phyloP scores from a whole-genome alignment of 2,329 filamentous ascomycete genomes.

The Phialophora macrospora region DNA sequence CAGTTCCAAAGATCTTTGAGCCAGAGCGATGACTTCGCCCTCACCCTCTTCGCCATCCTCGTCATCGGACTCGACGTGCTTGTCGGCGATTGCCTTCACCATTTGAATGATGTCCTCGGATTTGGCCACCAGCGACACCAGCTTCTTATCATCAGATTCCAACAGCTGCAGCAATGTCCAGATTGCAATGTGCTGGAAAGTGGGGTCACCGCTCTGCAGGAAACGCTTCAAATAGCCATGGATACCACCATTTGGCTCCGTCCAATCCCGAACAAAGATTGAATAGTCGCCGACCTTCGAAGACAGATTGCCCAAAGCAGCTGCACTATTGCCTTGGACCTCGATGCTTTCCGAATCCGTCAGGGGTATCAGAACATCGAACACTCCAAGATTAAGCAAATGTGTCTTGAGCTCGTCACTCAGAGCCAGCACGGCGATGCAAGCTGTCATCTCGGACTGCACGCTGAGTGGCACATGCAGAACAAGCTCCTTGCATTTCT shows the following conservation, averaged over 20 bases:
- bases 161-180: conserved; percentile 96
- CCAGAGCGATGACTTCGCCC: conserved; percentile 88
- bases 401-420: conserved; percentile 95
- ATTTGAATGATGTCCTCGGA: conserved; percentile 90
- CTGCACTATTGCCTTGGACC: conserved; percentile 97
- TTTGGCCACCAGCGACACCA: conserved; percentile 87
- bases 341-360: conserved; percentile 96
- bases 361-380: conserved; percentile 92
- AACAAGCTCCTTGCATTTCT: conserved; percentile 97
- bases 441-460: conserved; percentile 99
- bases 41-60: conserved; percentile 89
- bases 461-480: conserved; percentile 91
- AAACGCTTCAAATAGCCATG: conserved; percentile 94
- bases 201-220: conserved; percentile 89
- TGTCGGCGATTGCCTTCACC: conserved; percentile 88
- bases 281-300: conserved; percentile 98
- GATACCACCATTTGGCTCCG: conserved; percentile 87
- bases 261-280: conserved; percentile 94
- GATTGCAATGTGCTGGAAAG: conserved; percentile 98
- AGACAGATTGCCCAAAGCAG: conserved; percentile 90
- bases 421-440: conserved; percentile 91
- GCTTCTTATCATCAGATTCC: conserved; percentile 87
- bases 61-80: conserved; percentile 83
- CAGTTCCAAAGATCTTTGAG: conserved; percentile 85
- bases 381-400: conserved; percentile 87